phyloP scores from a whole-genome alignment of 306 rosid genomes.

The Pueraria montana region DNA sequence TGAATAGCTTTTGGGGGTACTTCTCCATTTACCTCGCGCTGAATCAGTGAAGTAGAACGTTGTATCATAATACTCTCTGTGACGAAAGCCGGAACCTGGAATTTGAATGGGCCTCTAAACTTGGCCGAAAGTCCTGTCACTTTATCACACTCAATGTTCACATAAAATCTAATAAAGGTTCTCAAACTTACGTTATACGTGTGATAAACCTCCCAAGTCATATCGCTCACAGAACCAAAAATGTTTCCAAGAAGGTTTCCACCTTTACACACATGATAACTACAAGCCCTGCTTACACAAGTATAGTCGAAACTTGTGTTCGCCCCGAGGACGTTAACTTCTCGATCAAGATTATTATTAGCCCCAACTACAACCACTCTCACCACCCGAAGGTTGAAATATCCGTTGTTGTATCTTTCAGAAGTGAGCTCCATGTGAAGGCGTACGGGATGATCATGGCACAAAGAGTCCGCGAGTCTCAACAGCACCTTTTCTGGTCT shows the following conservation, averaged over 20 bases:
- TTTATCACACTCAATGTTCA: background rate
- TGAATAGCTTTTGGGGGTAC: background rate
- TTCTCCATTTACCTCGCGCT: background rate
- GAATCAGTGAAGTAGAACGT: too few relatives aligned
- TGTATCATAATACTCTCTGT: too few relatives aligned
- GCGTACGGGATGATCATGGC: background rate
- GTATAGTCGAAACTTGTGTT: too few relatives aligned
- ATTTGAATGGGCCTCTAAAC: background rate
- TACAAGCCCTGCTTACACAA: too few relatives aligned
- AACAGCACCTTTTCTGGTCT: background rate
- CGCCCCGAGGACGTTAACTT: too few relatives aligned
- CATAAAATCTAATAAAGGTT: too few relatives aligned
- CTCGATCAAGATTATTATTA: too few relatives aligned
- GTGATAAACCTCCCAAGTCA: background rate
- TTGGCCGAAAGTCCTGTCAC: background rate
- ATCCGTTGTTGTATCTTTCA: background rate
- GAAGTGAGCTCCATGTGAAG: background rate
- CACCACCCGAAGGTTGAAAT: background rate
- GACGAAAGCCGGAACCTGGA: too few relatives aligned
- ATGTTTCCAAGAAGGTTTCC: too few relatives aligned
- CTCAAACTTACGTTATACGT: accelerated
- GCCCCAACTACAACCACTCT: background rate
- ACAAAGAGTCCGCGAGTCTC: background rate
- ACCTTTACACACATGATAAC: too few relatives aligned
- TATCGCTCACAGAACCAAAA: too few relatives aligned